Evolutionary conservation across 1,284 basidiomycete species (phyloP).

Genomic region (Cystobasidium pallidum): DNA sequence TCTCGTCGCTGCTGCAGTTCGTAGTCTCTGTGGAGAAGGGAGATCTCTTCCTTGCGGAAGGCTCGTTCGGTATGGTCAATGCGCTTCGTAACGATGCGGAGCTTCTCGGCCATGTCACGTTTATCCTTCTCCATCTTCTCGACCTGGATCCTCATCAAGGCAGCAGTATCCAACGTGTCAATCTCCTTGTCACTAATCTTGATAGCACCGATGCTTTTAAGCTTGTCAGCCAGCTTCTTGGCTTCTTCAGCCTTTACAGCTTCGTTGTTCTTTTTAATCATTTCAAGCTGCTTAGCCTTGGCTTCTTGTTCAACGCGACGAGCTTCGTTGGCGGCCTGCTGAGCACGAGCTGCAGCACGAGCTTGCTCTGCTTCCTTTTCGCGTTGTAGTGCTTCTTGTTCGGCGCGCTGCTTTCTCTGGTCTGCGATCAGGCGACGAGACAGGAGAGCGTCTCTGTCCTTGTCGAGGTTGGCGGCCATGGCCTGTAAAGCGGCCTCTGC

Average conservation of each 20-base stretch:
- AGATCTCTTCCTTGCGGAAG: constrained; percentile 89
- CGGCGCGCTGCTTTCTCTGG: constrained; percentile 81
- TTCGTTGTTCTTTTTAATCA: constrained; percentile 81
- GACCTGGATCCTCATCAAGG: constrained; percentile 88
- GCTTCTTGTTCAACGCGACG: constrained; percentile 70
- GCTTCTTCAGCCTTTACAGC: constrained; percentile 80
- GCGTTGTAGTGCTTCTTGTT: constrained; percentile 80
- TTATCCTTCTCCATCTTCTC: constrained; percentile 97
- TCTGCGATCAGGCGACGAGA: constrained; percentile 80
- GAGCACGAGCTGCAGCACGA: constrained; percentile 71
- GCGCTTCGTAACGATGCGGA: constrained; percentile 83
- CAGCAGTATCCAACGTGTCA: constrained; percentile 82
- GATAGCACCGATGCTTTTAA: constrained; percentile 27
- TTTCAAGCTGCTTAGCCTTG: constrained; percentile 73
- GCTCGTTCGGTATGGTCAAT: constrained; percentile 96
- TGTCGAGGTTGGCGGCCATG: constrained; percentile 57
- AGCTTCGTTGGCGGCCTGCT: constrained; percentile 75
- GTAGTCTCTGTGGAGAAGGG: constrained; percentile 84
- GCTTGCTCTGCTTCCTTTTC: constrained; percentile 87
- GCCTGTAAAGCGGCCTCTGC: constrained; percentile 57
- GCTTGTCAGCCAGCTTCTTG: constrained; percentile 76
- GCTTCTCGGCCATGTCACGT: constrained; percentile 78
- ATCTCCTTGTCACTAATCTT: constrained; percentile 65
- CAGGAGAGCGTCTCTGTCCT: constrained; percentile 73
- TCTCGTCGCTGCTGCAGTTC: constrained; percentile 80